phyloP scores from a whole-genome alignment of 768 basidiomycete species.

The Mycena polygramma region DNA sequence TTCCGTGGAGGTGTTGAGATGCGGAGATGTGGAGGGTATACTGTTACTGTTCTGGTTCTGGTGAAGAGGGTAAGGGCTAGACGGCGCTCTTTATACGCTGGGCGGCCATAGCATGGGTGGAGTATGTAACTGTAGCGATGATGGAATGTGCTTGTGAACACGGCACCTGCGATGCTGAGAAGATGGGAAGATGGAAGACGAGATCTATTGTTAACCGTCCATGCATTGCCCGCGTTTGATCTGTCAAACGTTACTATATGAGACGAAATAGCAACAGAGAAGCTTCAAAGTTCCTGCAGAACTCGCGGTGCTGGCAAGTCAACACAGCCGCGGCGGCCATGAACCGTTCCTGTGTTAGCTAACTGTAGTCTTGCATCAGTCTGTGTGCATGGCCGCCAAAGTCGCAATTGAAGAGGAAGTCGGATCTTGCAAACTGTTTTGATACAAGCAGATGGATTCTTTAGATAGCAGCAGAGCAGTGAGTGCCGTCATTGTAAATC shows the following conservation, averaged over 20 bases:
- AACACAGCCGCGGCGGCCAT: slow-evolving; percentile 1
- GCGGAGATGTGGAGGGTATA: background rate
- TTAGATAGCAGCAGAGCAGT: background rate
- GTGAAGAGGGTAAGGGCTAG: background rate
- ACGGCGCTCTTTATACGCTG: slow-evolving; percentile 16
- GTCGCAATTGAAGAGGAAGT: background rate
- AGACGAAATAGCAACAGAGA: slow-evolving; percentile 20
- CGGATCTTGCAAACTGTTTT: slow-evolving; percentile 21
- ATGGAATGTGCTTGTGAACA: slow-evolving; percentile 7
- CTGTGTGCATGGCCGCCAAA: slow-evolving; percentile 5
- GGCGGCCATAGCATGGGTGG: slow-evolving; percentile 13
- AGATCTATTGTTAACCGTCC: slow-evolving; percentile 13
- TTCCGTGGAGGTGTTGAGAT: too few relatives aligned
- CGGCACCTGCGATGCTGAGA: slow-evolving; percentile 21
- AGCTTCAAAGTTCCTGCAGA: slow-evolving; percentile 1
- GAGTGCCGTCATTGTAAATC: background rate
- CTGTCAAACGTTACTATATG: slow-evolving; percentile 3
- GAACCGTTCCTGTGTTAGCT: background rate
- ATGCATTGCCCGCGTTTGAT: slow-evolving; percentile 7
- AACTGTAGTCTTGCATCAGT: background rate
- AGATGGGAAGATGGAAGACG: slow-evolving; percentile 12
- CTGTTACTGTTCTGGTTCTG: background rate
- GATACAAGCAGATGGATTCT: slow-evolving; percentile 6
- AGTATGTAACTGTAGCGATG: background rate
- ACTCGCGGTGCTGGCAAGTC: background rate